These are phyloP conservation scores for Aspergillus brunneoviolaceus DNA, from an alignment of 2,329 filamentous ascomycete species.

Conservation along the genomic window DNA sequence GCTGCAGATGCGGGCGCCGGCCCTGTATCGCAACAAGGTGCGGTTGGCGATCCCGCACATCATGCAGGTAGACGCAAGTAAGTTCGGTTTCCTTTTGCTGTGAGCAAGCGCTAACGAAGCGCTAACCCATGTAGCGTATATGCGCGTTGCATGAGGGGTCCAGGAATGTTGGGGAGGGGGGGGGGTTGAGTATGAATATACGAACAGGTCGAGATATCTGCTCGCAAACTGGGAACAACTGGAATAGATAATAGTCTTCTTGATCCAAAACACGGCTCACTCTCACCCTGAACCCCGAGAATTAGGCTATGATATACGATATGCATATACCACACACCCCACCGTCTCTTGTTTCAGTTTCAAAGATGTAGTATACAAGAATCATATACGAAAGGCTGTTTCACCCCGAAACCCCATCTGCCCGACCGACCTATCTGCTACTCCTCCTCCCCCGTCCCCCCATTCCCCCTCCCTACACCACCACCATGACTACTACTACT, in stretches of 20 bases:
- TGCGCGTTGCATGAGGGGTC: conserved; percentile 21
- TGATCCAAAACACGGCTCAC: too few species aligned
- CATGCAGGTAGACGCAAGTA: conserved; percentile 94
- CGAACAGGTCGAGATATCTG: not conserved
- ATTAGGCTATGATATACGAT: too few species aligned
- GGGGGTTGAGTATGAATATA: not conserved
- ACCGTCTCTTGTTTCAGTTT: too few species aligned
- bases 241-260: not conserved
- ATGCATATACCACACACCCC: too few species aligned
- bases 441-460: not conserved
- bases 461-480: not conserved
- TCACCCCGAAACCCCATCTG: too few species aligned
- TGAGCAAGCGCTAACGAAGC: too few species aligned
- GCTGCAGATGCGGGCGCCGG: conserved; percentile 74
- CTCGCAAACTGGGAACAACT: not conserved
- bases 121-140: conserved; percentile 29
- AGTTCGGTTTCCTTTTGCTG: not conserved
- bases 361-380: too few species aligned
- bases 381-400: too few species aligned
- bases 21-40: conserved; percentile 92
- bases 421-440: too few species aligned
- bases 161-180: not conserved
- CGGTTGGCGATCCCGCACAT: conserved; percentile 82
- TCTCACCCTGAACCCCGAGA: too few species aligned
- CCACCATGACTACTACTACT: conserved; percentile 2